phyloP scores from a whole-genome alignment of 345 rosid species.

The Anacardium occidentale region DNA sequence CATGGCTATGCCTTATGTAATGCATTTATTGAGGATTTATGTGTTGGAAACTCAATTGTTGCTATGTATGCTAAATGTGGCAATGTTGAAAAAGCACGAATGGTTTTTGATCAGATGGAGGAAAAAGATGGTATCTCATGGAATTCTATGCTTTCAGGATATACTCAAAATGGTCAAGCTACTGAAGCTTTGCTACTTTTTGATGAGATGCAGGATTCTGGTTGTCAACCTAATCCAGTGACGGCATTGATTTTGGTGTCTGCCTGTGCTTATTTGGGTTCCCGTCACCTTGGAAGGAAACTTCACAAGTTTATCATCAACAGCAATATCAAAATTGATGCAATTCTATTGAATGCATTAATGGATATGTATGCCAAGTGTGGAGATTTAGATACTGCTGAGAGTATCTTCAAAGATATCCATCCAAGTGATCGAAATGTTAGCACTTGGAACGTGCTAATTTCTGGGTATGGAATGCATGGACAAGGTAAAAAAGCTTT shows the following conservation, averaged over 20 bases:
- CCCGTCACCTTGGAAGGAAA: constrained; percentile 38
- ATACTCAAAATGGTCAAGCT: constrained; percentile 50
- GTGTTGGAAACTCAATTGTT: constrained; percentile 45
- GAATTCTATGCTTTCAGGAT: constrained; percentile 62
- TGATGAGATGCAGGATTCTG: constrained; percentile 40
- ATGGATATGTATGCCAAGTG: constrained; percentile 61
- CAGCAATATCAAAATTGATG: constrained; percentile 31
- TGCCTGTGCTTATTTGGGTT: constrained; percentile 55
- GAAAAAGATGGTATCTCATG: constrained; percentile 48
- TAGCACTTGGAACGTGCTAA: constrained; percentile 52
- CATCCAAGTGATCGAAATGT: constrained; percentile 30
- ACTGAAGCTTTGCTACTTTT: constrained; percentile 50
- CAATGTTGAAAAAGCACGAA: constrained; percentile 34
- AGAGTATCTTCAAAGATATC: constrained; percentile 37
- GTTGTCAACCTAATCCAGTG: constrained; percentile 36
- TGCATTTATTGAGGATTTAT: constrained; percentile 31
- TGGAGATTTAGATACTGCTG: constrained; percentile 50
- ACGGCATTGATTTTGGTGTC: constrained; percentile 53
- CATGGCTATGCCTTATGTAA: constrained; percentile 37
- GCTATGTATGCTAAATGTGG: constrained; percentile 55
- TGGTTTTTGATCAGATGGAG: constrained; percentile 45
- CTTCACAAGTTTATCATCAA: constrained; percentile 34
- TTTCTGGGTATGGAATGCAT: constrained; percentile 56
- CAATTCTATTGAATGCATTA: constrained; percentile 43
- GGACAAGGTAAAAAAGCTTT: constrained; percentile 45